A percentile compares a stretch with the other conserved stretches of the same genome.
Conservation (phyloP, 192 early-diverging fungal genomes). For the Rhizophlyctis rosea region DNA sequence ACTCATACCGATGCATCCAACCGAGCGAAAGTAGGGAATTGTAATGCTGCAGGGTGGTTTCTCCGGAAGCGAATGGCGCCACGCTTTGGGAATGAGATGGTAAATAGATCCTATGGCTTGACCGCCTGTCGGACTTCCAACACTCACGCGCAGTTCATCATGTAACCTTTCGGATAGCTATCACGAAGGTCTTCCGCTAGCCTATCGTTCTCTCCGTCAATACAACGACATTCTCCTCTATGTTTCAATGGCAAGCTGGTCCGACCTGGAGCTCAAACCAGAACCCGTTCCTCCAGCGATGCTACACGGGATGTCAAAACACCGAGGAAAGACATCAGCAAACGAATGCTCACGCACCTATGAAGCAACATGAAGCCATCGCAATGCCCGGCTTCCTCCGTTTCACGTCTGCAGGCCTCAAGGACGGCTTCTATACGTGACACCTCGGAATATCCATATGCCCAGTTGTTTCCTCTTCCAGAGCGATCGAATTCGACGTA, state of each 20-base stretch:
- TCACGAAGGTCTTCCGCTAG: slow-evolving; percentile 39
- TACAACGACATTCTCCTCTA: no score
- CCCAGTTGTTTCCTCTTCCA: slow-evolving; percentile 51
- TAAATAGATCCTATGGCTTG: no score
- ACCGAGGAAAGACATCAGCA: slow-evolving; percentile 5
- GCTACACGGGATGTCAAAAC: no score
- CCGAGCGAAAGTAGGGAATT: slow-evolving; percentile 39
- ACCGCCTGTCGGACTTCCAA: no score
- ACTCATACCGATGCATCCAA: slow-evolving; percentile 28
- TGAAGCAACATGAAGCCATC: slow-evolving; percentile 29
- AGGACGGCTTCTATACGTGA: slow-evolving; percentile 21
- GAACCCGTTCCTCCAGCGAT: slow-evolving; percentile 47
- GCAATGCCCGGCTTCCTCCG: slow-evolving; percentile 3
- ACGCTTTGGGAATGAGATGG: slow-evolving; percentile 28
- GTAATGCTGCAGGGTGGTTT: slow-evolving; percentile 47
- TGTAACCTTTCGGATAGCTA: slow-evolving; percentile 20
- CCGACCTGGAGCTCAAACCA: slow-evolving; percentile 40
- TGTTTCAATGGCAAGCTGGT: not conserved
- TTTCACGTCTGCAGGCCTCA: slow-evolving; percentile 17
- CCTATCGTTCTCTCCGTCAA: no score
- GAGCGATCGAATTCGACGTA: slow-evolving; percentile 29
- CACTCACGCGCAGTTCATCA: slow-evolving; percentile 34
- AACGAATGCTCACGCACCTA: slow-evolving; percentile 14
- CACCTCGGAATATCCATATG: slow-evolving; percentile 42
- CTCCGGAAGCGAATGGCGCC: slow-evolving; percentile 37